Base-by-base conservation (phyloP, 768 basidiomycete species). In the Tylopilus rubrobrunneus region DNA sequence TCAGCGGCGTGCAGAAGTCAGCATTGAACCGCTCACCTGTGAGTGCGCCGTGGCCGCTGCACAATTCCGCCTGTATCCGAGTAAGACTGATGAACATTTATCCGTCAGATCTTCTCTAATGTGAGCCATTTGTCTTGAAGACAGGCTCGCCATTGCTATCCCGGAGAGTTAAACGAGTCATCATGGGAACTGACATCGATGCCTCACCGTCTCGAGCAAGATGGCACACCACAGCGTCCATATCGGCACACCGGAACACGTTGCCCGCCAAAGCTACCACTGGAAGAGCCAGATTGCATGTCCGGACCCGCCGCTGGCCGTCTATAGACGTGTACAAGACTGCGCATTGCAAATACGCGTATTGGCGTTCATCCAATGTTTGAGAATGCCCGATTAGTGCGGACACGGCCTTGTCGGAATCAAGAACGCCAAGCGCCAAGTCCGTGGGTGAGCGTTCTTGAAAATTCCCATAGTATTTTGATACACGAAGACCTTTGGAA, bases 221-320 rank as follows among this genome's bases (percentile, higher is more conserved):
- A 67, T 87, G 76, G 41, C 83, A 79, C 23, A 95, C 76, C 2
- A 86, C 82, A 3, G 90, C 80, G 60, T 98, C 95, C 75, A 93
- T 78, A 71, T 99, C 97, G 12, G 92, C 93, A 69, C 76, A 91
- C 48, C 88, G 83, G 74, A 95, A 99, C 11, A 98, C 85, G 66
- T 88, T 94, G 9, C 85, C 91, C n/a, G 93, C 91, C 57, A 98
- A 72, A 37, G 85, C 80, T 3, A 84, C 87, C 1, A 92, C 84
- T 44, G 84, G 85, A 53, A 98, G 67, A 1, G 87, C 88, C n/a
- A 98, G 72, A 61, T 99, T 99, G 65, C 86, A 79, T 28, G 85
- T 83, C 50, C 97, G 76, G 33, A 98, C 94, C 53, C 92, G 77
- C 40, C 97, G 80, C 62, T 89, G 78, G 2, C 97, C 97, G 1